Conservation (phyloP, 202 grass and related monocot genomes). For the Brachypodium distachyon region DNA sequence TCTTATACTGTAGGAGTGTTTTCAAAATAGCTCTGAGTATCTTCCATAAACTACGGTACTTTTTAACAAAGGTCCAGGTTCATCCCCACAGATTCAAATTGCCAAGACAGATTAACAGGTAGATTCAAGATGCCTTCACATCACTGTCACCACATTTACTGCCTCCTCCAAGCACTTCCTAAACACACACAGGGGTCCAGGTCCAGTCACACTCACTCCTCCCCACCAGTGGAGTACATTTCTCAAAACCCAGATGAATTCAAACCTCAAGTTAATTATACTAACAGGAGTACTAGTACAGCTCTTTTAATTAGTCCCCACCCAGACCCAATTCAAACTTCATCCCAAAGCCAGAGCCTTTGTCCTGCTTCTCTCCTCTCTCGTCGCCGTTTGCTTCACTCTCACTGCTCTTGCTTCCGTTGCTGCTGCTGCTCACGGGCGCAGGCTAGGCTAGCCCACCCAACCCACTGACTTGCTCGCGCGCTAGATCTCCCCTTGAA, state of each 20-base stretch:
- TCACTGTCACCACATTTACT: not conserved
- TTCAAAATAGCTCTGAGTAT: no score
- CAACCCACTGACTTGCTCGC: not conserved
- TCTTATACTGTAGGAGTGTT: no score
- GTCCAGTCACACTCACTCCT: no score
- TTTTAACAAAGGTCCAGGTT: no score
- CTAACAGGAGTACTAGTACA: no score
- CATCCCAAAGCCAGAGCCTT: not conserved
- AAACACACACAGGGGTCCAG: no score
- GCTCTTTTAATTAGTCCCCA: not conserved
- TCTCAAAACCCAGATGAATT: not conserved
- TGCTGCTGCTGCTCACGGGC: not conserved
- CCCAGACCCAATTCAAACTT: not conserved
- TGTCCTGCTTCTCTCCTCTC: not conserved
- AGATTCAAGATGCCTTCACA: not conserved
- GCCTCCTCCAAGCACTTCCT: not conserved
- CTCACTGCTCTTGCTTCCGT: constrained; percentile 21
- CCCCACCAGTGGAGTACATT: no score
- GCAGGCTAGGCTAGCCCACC: no score
- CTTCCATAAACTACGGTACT: no score
- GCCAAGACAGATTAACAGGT: no score
- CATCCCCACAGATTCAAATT: no score
- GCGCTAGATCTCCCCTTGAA: constrained; percentile 29
- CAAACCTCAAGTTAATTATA: not conserved
- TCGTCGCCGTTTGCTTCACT: constrained; percentile 47